Evolutionary conservation across 495 filamentous ascomycete species (phyloP), one percentile per base, ranked within the genome.

Genomic region (Penicillium egyptiacum): DNA sequence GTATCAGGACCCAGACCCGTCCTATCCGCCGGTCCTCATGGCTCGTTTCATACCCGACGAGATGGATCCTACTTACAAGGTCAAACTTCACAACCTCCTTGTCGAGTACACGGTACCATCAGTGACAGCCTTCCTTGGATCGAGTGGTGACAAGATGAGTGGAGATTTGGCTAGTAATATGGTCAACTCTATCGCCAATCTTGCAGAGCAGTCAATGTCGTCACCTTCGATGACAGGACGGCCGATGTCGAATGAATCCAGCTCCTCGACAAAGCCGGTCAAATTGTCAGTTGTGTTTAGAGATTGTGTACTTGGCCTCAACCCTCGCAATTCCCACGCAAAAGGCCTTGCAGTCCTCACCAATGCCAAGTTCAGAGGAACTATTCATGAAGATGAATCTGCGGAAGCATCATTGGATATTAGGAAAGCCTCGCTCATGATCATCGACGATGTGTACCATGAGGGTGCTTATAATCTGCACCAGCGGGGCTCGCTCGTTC

Each of bases 1-100:
- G 31, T 56, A 51, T 31, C 41, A 70, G 37, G 50, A 47, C 26
- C 28, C 56, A 19, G 56, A 52, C 17, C 49, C 65, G 56, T 53
- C 65, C 37, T 66, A 71, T 46, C 60, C 81, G 30, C 84, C 86
- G 2, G 83, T 88, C 68, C 60, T 91, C 26, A 90, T 91, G 86
- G 84, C 87, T 59, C 81, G 95, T 44, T 88, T 94, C 71, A 87
- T 99, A 50, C 89, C 89, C 0, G 92, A 97, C 68, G 95, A 97
- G 63, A 89, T 95, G 74, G 92, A 97, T 54, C 92, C 95, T 0
- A 86, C 90, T 12, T 74, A 96, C 52, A 96, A 92, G 68, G 64
- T 97, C 57, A 95, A 95, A 67, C 69, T 97, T 26, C 86, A 87
- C 70, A 89, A 92, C 58, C 51, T 96, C 12, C 86, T 85, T 50